Evolutionary conservation across 139 green algal species (phyloP).

Genomic region (Pleodorina starrii): DNA sequence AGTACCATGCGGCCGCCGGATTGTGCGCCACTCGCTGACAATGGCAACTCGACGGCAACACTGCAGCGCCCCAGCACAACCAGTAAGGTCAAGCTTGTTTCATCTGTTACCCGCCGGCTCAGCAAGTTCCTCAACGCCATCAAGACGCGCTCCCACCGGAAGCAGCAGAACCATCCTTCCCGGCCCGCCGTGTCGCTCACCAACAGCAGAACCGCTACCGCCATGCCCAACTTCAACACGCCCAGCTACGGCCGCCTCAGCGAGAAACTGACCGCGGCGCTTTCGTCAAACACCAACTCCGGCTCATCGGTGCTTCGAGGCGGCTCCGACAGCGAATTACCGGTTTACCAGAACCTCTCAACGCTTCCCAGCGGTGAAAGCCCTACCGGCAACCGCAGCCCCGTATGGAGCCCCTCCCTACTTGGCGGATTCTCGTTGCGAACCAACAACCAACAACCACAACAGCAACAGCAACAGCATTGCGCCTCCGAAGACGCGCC

Average conservation of each 20-base stretch:
- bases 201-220: too few species aligned
- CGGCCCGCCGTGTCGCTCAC: too few species aligned
- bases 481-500: too few species aligned
- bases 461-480: too few species aligned
- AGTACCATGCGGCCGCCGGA: not conserved
- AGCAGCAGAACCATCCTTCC: too few species aligned
- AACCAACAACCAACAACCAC: too few species aligned
- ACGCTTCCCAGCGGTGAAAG: not conserved
- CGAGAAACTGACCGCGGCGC: not conserved
- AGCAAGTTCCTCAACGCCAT: not conserved
- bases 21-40: not conserved
- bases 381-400: not conserved
- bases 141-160: not conserved
- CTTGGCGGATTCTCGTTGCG: not conserved
- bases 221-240: not conserved
- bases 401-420: not conserved
- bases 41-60: not conserved
- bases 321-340: conserved; percentile 16
- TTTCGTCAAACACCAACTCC: not conserved
- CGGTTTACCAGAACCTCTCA: not conserved
- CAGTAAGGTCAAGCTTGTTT: not conserved
- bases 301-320: not conserved
- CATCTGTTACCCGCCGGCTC: not conserved
- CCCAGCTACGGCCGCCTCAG: not conserved
- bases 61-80: not conserved